Base-by-base conservation (phyloP, 495 filamentous ascomycete species). In the Hypoxylon trugodes region DNA sequence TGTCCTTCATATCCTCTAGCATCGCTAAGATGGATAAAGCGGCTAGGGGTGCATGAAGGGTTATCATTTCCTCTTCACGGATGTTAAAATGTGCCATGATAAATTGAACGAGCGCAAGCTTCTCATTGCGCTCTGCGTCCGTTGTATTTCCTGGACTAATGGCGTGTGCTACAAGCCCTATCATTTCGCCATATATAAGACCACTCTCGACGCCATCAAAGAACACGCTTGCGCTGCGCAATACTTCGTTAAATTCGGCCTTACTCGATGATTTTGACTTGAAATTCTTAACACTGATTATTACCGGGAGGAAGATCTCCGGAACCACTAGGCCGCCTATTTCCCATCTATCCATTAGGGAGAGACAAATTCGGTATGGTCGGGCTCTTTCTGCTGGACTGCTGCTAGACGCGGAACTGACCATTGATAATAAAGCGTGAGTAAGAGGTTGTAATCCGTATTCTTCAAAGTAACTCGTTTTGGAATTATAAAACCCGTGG, bases 291-390 rank as follows among this genome's bases (percentile, higher is more conserved):
- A 96, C 85, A 59, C 86, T 93, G 69, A 87, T 77, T 56, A 98
- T 84, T n/a, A 92, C 86, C 8, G 93, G 90, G 1, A 96, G 77
- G 68, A 99, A 98, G 8, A 98, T 85, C 24, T 89, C 86, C 0
- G 93, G 90, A 4, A 97, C 87, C 45, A 99, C 87, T 18, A 93
- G 78, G 8, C 90, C 92, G 15, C 95, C 95, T 67, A 99, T 91
- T 69, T 99, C 96, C 93, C 91, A 97, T 24, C 91, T 85, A 77
- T 99, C 95, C 96, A 98, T 97, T 48, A 99, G 76, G 12, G 96
- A 97, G 4, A 97, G 79, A 50, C 91, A 95, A 56, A 98, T 93
- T 28, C 92, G 87, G 60, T 96, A 96, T 1, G 96, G 93, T 41
- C 85, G 86, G n/a, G 93, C 91, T 69, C 86, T 82, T 56, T 97